phyloP scores from a whole-genome alignment of 495 filamentous ascomycete genomes.

The Aspergillus affinis region DNA sequence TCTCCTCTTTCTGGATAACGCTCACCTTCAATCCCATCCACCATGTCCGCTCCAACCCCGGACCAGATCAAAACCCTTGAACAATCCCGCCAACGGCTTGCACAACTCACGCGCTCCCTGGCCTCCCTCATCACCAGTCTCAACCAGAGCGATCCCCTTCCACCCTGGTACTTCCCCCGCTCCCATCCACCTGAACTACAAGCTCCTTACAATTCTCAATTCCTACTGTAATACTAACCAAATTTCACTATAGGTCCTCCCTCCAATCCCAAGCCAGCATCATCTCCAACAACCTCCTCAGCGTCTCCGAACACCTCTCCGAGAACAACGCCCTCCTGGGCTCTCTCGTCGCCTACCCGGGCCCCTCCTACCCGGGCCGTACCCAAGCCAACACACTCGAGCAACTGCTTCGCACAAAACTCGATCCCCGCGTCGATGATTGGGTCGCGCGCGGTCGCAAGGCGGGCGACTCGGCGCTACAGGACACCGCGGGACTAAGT shows the following conservation, averaged over 20 bases:
- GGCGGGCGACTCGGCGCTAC: conserved; percentile 29
- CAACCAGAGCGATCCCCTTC: conserved; percentile 55
- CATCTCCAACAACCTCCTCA: conserved; percentile 61
- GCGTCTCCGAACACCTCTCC: conserved; percentile 56
- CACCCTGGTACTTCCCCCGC: conserved; percentile 51
- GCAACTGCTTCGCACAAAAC: conserved; percentile 74
- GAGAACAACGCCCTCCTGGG: conserved; percentile 60
- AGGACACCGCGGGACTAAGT: conserved; percentile 37
- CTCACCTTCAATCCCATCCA: not conserved
- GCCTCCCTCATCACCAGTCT: conserved; percentile 57
- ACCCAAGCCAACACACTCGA: conserved; percentile 63
- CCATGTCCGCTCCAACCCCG: conserved; percentile 36
- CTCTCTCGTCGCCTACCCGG: conserved; percentile 67
- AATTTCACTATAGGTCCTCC: conserved; percentile 52
- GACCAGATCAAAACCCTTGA: conserved; percentile 75
- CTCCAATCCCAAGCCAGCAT: conserved; percentile 66
- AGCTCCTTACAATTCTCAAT: conserved; percentile 3
- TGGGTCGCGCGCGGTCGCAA: conserved; percentile 65
- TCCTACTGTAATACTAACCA: conserved; percentile 4
- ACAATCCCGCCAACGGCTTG: conserved; percentile 68
- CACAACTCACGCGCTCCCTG: conserved; percentile 66
- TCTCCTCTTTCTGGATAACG: too few species aligned
- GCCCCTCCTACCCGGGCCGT: conserved; percentile 71
- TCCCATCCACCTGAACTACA: conserved; percentile 1
- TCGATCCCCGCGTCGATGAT: conserved; percentile 70